Conservation (phyloP, 2,329 filamentous ascomycete species). For the Orbilia ellipsospora region DNA sequence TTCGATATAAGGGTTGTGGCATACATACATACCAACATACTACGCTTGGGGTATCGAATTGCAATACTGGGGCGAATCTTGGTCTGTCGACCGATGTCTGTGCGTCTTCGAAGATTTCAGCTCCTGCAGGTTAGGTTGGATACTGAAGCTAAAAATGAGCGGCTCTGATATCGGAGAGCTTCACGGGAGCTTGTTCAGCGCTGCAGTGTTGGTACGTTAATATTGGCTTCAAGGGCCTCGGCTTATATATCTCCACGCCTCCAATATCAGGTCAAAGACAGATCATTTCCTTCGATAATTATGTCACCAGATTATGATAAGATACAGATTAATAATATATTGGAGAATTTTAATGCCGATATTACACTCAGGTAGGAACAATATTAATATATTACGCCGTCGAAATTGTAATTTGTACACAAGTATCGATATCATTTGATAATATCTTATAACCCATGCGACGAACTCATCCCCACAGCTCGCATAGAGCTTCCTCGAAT, state of each 20-base stretch:
- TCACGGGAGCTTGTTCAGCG: neutral
- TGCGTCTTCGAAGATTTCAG: constrained; percentile 26
- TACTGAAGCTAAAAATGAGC: neutral
- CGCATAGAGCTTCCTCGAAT: constrained; percentile 43
- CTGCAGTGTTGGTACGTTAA: no score
- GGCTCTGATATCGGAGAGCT: neutral
- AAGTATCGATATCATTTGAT: constrained; percentile 4
- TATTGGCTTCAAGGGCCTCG: no score
- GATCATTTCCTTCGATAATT: constrained; percentile 15
- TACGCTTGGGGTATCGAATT: constrained; percentile 26
- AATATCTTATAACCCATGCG: constrained; percentile 15
- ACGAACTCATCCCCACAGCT: constrained; percentile 25
- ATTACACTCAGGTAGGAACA: constrained; percentile 3
- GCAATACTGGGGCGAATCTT: neutral
- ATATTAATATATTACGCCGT: constrained; percentile 8
- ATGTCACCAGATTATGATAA: constrained; percentile 50
- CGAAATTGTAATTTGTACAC: neutral
- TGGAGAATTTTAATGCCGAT: neutral
- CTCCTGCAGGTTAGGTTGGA: neutral
- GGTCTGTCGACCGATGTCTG: constrained; percentile 8
- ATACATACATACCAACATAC: constrained; percentile 25
- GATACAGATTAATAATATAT: constrained; percentile 10
- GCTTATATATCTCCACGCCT: no score
- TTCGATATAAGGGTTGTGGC: constrained; percentile 36
- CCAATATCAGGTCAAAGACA: neutral